These are phyloP conservation scores for Coemansia sp. DNA, from an alignment of 192 early-diverging fungal genomes.

Conservation along the genomic window DNA sequence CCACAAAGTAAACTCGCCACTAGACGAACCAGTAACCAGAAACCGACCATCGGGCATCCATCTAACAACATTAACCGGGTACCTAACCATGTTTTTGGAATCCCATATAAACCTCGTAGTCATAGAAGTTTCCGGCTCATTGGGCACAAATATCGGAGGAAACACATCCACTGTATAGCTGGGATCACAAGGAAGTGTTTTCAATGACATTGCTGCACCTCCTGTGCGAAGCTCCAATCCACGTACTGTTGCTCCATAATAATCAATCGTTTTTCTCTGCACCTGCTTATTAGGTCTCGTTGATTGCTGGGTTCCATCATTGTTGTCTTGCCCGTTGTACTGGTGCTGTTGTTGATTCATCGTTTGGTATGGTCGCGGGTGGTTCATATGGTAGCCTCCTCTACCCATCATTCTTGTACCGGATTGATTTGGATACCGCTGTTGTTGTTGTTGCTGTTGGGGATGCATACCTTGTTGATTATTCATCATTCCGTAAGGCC, in stretches of 20 bases:
- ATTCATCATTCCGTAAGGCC: no score
- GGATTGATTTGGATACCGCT: background rate
- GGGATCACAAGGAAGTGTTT: conserved; percentile 36
- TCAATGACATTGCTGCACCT: conserved; percentile 17
- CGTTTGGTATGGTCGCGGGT: background rate
- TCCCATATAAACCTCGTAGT: conserved; percentile 40
- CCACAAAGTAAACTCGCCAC: conserved; percentile 97
- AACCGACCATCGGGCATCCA: conserved; percentile 97
- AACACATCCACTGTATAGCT: conserved; percentile 50
- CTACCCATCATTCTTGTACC: background rate
- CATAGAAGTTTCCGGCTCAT: conserved; percentile 44
- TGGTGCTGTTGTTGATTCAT: background rate
- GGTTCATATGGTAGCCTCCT: background rate
- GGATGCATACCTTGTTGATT: no score
- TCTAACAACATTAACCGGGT: conserved; percentile 88
- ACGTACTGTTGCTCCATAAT: conserved; percentile 78
- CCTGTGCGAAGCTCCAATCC: conserved; percentile 59
- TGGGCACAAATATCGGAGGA: conserved; percentile 59
- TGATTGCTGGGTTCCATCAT: conserved; percentile 65
- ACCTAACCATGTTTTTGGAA: conserved; percentile 87
- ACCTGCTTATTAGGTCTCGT: conserved; percentile 76
- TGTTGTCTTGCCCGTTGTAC: background rate
- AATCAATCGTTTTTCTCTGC: conserved; percentile 93
- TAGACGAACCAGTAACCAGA: conserved; percentile 89
- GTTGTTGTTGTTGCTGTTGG: background rate